These are phyloP conservation scores for Fusarium sp. DNA, from an alignment of 2,329 filamentous ascomycete genomes.

Conservation along the genomic window DNA sequence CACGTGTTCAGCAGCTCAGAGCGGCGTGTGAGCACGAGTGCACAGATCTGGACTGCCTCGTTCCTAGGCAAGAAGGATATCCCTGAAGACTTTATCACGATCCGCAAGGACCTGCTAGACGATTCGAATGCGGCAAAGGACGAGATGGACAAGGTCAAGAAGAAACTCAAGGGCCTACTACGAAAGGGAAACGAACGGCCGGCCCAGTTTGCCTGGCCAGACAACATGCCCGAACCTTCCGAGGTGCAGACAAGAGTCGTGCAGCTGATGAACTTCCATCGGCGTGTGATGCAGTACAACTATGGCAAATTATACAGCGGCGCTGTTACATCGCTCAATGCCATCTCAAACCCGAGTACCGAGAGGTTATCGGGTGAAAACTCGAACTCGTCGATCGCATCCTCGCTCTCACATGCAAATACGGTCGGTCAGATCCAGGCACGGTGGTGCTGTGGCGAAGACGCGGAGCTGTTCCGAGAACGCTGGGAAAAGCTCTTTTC, in stretches of 20 bases:
- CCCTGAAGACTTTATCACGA: conserved; percentile 85
- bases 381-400: conserved; percentile 58
- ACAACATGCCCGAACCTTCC: conserved; percentile 93
- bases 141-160: conserved; percentile 99
- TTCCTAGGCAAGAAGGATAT: conserved; percentile 91
- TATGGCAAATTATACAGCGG: conserved; percentile 82
- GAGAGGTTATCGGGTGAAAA: conserved; percentile 59
- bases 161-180: conserved; percentile 94
- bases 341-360: conserved; percentile 64
- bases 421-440: conserved; percentile 81
- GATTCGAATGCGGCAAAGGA: conserved; percentile 99
- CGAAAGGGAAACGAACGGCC: conserved; percentile 94
- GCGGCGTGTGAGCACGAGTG: conserved; percentile 91
- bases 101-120: conserved; percentile 94
- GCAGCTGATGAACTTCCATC: conserved; percentile 97
- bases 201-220: conserved; percentile 97
- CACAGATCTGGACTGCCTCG: conserved; percentile 93
- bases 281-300: conserved; percentile 94
- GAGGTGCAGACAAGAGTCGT: conserved; percentile 93
- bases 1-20: conserved; percentile 97
- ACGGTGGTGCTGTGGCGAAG: conserved; percentile 96
- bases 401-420: conserved; percentile 70
- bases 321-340: conserved; percentile 72
- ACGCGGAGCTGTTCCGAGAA: conserved; percentile 93
- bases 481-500: conserved; percentile 98